Percentiles rank a stretch among this genome's conserved stretches.
Conservation (phyloP, 345 rosid species). For the Syzygium aromaticum region DNA sequence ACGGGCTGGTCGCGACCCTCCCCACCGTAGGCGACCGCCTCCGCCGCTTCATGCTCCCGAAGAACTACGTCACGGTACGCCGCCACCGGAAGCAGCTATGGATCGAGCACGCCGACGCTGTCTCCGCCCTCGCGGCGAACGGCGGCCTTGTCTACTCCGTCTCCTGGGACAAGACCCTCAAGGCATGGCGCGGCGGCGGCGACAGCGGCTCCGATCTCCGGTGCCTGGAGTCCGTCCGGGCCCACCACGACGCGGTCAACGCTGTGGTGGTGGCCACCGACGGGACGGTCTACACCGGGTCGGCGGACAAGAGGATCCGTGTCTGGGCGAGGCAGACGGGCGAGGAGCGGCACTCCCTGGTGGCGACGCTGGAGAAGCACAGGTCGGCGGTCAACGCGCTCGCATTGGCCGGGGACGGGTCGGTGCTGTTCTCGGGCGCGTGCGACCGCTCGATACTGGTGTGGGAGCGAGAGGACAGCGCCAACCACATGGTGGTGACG, state of each 20-base stretch:
- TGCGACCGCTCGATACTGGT: constrained; percentile 93
- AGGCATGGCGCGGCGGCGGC: constrained; percentile 40
- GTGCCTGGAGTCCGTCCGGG: constrained; percentile 61
- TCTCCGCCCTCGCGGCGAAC: constrained; percentile 58
- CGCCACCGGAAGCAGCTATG: constrained; percentile 68
- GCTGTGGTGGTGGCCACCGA: constrained; percentile 56
- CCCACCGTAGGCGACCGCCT: constrained; percentile 76
- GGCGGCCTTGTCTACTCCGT: constrained; percentile 62
- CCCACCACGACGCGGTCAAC: constrained; percentile 85
- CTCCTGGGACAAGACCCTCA: constrained; percentile 82
- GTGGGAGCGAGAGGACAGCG: constrained; percentile 86
- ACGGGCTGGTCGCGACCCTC: constrained; percentile 40
- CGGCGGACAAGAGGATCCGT: constrained; percentile 75
- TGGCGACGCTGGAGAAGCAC: constrained; percentile 75
- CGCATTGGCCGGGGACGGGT: constrained; percentile 63
- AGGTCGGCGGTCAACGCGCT: constrained; percentile 84
- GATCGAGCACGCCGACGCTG: constrained; percentile 91
- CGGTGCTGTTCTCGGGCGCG: constrained; percentile 79
- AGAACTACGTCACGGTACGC: constrained; percentile 70
- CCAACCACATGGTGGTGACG: constrained; percentile 54
- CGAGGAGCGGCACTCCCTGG: constrained; percentile 40
- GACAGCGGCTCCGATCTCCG: constrained; percentile 44
- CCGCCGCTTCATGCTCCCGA: constrained; percentile 63
- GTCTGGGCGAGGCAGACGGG: constrained; percentile 53
- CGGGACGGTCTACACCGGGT: constrained; percentile 80